Conservation (phyloP, 805 yeast genomes). For the Lipomyces chichibuensis region DNA sequence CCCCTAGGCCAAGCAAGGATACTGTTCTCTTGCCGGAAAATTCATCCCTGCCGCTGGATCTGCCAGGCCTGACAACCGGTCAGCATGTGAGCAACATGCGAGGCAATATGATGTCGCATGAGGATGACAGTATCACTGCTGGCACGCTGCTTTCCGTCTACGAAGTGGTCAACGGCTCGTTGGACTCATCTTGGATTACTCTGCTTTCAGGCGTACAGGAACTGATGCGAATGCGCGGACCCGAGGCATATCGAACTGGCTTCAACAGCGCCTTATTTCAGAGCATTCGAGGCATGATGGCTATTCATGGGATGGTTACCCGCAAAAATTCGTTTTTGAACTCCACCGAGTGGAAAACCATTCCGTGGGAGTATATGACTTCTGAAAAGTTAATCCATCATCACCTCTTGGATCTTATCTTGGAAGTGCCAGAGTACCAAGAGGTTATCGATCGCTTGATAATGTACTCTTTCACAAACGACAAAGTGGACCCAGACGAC, state of each 20-base stretch:
- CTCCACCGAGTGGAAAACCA: constrained; percentile 9
- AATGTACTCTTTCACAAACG: constrained; percentile 2
- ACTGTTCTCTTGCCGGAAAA: neutral
- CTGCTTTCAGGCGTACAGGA: constrained; percentile 7
- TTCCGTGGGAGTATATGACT: constrained; percentile 10
- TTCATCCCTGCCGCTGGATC: neutral
- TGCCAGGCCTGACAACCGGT: neutral
- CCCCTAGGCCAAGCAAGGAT: neutral
- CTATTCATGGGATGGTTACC: neutral
- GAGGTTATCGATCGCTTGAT: constrained; percentile 10
- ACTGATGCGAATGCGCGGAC: constrained; percentile 14
- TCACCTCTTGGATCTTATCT: constrained; percentile 1
- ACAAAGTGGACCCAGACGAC: neutral
- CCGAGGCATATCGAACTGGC: constrained; percentile 12
- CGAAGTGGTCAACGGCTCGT: constrained; percentile 8
- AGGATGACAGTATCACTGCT: constrained; percentile 11
- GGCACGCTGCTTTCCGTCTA: constrained; percentile 15
- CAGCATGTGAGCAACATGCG: neutral
- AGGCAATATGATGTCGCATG: constrained; percentile 11
- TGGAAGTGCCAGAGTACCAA: constrained; percentile 18
- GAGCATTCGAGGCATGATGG: constrained; percentile 9
- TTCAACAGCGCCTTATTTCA: neutral
- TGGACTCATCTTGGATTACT: constrained; percentile 4
- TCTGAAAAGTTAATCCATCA: constrained; percentile 3
- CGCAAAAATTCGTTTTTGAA: neutral